Evolutionary conservation across 805 yeast species (phyloP).

Genomic region (Saturnispora gosingensis): DNA sequence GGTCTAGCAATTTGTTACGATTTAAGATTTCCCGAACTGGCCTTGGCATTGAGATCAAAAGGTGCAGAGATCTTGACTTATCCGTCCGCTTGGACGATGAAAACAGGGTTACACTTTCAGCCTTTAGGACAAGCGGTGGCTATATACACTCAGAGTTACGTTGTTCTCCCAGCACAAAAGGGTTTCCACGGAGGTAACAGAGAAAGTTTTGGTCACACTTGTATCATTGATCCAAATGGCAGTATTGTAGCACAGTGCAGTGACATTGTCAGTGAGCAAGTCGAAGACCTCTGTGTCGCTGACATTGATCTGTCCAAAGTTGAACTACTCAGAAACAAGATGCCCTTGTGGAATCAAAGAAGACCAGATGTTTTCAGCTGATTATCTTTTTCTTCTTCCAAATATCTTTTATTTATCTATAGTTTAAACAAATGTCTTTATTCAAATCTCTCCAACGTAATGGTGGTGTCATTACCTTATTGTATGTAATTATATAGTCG

Average conservation of each 20-base stretch:
- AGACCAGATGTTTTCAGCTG: constrained; percentile 47
- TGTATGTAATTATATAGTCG: constrained; percentile 18
- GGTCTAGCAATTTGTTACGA: constrained; percentile 81
- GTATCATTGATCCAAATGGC: constrained; percentile 93
- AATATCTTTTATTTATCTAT: background rate
- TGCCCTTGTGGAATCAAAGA: constrained; percentile 76
- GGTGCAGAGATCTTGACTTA: constrained; percentile 75
- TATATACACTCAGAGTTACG: constrained; percentile 78
- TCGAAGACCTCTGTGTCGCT: constrained; percentile 39
- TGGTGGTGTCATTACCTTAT: constrained; percentile 32
- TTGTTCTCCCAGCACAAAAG: constrained; percentile 81
- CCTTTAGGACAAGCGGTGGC: constrained; percentile 75
- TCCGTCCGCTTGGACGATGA: constrained; percentile 90
- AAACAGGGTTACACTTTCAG: constrained; percentile 93
- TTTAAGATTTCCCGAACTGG: constrained; percentile 77
- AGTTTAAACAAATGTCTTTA: background rate
- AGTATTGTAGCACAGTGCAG: constrained; percentile 51
- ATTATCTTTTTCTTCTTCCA: background rate
- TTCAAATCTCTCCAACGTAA: constrained; percentile 2
- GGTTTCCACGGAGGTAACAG: constrained; percentile 60
- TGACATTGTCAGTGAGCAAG: constrained; percentile 26
- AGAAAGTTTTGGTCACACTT: constrained; percentile 77
- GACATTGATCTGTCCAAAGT: constrained; percentile 52
- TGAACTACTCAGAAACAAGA: constrained; percentile 45
- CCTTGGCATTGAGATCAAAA: constrained; percentile 47